These are phyloP conservation scores for Pseudophaeomoniella oleicola DNA, from an alignment of 2,329 filamentous ascomycete genomes.

Conservation along the genomic window DNA sequence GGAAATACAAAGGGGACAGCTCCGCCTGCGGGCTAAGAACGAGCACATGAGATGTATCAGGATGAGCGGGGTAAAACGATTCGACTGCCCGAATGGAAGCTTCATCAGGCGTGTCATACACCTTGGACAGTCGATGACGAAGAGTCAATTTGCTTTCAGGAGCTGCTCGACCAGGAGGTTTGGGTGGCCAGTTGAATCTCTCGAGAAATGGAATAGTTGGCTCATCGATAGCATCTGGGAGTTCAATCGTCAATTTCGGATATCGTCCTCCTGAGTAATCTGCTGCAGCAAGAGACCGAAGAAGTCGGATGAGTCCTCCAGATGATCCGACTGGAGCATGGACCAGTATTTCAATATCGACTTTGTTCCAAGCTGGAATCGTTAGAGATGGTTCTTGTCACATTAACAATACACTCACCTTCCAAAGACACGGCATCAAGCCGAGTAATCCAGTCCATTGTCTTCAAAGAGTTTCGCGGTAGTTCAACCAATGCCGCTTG, in stretches of 20 bases:
- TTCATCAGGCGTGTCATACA: conserved; percentile 49
- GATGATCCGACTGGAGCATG: conserved; percentile 38
- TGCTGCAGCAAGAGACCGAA: conserved; percentile 59
- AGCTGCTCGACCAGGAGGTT: conserved; percentile 31
- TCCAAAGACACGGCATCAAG: conserved; percentile 59
- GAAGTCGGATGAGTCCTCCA: conserved; percentile 36
- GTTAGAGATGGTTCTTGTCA: conserved; percentile 3
- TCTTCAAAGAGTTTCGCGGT: conserved; percentile 55
- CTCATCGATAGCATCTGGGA: conserved; percentile 56
- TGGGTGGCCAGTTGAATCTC: conserved; percentile 53
- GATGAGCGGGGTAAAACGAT: conserved; percentile 65
- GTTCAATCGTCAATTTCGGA: conserved; percentile 71
- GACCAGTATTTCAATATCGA: conserved; percentile 69
- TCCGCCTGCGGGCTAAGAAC: conserved; percentile 70
- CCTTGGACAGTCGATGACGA: conserved; percentile 55
- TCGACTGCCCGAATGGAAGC: conserved; percentile 66
- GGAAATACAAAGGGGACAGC: conserved; percentile 66
- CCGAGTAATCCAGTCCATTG: conserved; percentile 65
- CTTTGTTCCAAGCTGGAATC: conserved; percentile 56
- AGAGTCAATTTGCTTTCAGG: conserved; percentile 43
- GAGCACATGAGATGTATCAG: conserved; percentile 58
- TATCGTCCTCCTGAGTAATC: conserved; percentile 58
- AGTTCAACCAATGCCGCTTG: conserved; percentile 59
- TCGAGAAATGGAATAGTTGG: conserved; percentile 49
- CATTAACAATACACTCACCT: conserved; percentile 36